Conservation (phyloP, 1,284 basidiomycete genomes). For the Sphaerobolus stellatus region DNA sequence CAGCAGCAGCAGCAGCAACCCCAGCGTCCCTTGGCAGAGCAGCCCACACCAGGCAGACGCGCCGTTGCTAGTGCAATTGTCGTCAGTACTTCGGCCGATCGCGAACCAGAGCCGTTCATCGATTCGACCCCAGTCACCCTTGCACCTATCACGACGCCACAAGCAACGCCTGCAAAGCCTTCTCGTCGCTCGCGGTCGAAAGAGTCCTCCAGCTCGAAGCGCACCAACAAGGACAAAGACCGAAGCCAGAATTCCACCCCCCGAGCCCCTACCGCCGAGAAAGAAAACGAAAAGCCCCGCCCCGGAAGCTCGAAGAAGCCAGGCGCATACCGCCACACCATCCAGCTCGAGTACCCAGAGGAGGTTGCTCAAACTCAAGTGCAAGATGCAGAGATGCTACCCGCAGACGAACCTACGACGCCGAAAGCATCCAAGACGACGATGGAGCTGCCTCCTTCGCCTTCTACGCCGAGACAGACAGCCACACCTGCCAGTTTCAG, state of each 20-base stretch:
- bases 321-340: constrained; percentile 71
- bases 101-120: constrained; percentile 5
- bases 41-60: constrained; percentile 1
- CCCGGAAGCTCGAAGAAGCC: constrained; percentile 41
- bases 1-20: constrained; percentile 1
- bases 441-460: neutral
- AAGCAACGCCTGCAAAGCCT: no score
- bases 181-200: constrained; percentile 16
- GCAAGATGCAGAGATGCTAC: constrained; percentile 7
- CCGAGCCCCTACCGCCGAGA: constrained; percentile 9
- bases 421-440: neutral
- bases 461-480: neutral
- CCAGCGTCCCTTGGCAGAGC: constrained; percentile 1
- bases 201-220: constrained; percentile 1
- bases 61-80: constrained; percentile 12
- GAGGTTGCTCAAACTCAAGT: constrained; percentile 19
- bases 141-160: constrained; percentile 27
- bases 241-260: constrained; percentile 1
- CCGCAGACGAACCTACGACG: constrained; percentile 12
- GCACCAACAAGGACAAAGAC: constrained; percentile 11
- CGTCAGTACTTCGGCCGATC: constrained; percentile 3
- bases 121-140: constrained; percentile 24
- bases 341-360: constrained; percentile 86
- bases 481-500: neutral
- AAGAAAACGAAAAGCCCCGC: constrained; percentile 6